Conservation (phyloP, 768 basidiomycete genomes). For the Collybiopsis confluens region DNA sequence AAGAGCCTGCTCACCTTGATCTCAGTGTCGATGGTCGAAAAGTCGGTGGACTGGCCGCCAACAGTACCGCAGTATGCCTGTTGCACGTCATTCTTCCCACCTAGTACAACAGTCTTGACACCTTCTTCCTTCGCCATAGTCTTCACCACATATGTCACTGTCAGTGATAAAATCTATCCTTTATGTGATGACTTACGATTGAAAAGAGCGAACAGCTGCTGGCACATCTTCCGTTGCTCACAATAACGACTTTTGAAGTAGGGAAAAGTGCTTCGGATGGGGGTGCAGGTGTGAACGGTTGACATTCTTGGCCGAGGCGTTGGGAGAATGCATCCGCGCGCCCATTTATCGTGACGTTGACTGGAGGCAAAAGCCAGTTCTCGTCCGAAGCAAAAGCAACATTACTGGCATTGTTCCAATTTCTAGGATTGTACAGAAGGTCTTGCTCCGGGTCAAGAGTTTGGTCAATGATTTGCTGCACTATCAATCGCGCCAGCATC, state of each 20-base stretch:
- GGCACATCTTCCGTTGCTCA: slow-evolving; percentile 56
- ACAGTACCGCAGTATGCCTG: slow-evolving; percentile 62
- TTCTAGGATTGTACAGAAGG: slow-evolving; percentile 28
- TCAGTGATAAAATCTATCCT: not conserved
- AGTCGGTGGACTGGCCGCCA: slow-evolving; percentile 59
- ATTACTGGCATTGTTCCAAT: slow-evolving; percentile 27
- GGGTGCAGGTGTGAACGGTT: slow-evolving; percentile 31
- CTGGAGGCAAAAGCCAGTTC: slow-evolving; percentile 33
- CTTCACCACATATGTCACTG: slow-evolving; percentile 31
- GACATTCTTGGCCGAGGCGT: slow-evolving; percentile 44
- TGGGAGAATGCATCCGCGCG: slow-evolving; percentile 34
- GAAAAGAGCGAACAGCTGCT: slow-evolving; percentile 43
- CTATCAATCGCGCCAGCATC: slow-evolving; percentile 31
- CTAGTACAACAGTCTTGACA: slow-evolving; percentile 52
- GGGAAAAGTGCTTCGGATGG: slow-evolving; percentile 46
- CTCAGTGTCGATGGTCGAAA: slow-evolving; percentile 55
- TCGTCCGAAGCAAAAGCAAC: slow-evolving; percentile 23
- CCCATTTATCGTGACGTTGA: slow-evolving; percentile 30
- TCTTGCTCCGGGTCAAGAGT: slow-evolving; percentile 24
- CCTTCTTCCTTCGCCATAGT: slow-evolving; percentile 59
- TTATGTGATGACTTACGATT: slow-evolving; percentile 23
- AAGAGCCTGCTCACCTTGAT: slow-evolving; percentile 36
- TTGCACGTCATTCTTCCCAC: slow-evolving; percentile 39
- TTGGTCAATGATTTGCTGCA: slow-evolving; percentile 20
- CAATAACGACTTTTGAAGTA: slow-evolving; percentile 43